Base-by-base conservation (phyloP, 2,329 filamentous ascomycete species). In the Aspergillus aculeatus region DNA sequence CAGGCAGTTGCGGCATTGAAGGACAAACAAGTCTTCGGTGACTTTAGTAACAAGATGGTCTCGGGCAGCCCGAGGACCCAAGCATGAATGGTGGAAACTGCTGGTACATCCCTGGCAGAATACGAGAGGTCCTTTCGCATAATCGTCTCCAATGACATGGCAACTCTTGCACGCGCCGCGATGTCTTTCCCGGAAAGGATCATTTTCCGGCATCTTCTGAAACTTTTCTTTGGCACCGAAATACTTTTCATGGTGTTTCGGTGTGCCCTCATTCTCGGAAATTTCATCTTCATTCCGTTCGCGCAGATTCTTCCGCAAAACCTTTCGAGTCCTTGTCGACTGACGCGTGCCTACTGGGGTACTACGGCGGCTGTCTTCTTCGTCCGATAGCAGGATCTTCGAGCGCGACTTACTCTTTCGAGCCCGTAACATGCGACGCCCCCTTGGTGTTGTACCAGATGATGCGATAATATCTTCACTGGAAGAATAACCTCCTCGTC, bases 31-130 rank as follows among this genome's bases (percentile, higher is more conserved):
- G 2, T 89, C 86, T 1, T 89, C 81, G 2, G 82, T 87, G 55
- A 97, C 77, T 73, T 98, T 99, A 24, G 92, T 98, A 10, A 91
- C 91, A 38, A 95, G 79, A 73, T 98, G 95, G n/a, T 96, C 92
- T 61, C 95, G 84, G 12, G 74, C 80, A 54, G 83, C 84, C 53
- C 95, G 86, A 52, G 83, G 81, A 1, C 94, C 92, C 29, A 99
- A 81, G 70, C 95, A 99, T 47, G 78, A 78, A 73, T 90, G 91
- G 76, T 99, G 95, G 66, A 92, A 96, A 0, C 90, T 83, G 51
- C 88, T 81, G 2, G 89, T 92, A 73, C 95, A 99, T 31, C 95
- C 95, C 77, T 99, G 96, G 67, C 95, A 99, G 70, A 89, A 88
- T 35, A 99, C 83, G 24, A 99, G 80, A 44, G 84, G 81, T 0